Evolutionary conservation across 2,329 filamentous ascomycete species (phyloP), one percentile per base, ranked within the genome.

Genomic region (Biscogniauxia mediterranea): DNA sequence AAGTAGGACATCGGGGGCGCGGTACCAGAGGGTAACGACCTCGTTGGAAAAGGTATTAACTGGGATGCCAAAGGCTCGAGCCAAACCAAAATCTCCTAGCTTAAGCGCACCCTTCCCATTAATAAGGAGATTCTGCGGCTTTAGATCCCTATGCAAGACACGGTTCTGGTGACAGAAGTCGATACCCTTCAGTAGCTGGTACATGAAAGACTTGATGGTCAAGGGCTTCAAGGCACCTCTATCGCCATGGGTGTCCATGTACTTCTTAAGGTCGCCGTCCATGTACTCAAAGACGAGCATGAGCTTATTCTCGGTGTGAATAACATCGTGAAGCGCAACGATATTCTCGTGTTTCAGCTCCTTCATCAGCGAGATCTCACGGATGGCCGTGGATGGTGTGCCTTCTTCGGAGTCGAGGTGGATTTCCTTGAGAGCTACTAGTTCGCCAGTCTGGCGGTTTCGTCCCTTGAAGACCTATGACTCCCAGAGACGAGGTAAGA

Each of bases 261-360:
- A 98, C 74, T 96, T 92, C 82, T 99, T 99, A 11, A 99, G 81
- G 73, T 99, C 95, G 75, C 93, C 93, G 78, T 99, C 95, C 94
- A 99, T 97, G 78, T 89, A 97, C 77, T 99, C 95, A 70, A 99
- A 99, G 9, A 99, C 95, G 50, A 99, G 88, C 95, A 99, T 99
- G 61, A 99, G 87, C 77, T 99, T 99, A 80, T 98, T 99, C 81
- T 99, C 95, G 61, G 95, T 99, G 78, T 99, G 95, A 72, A 99
- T 98, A 60, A 99, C 95, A 83, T 99, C 95, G 83, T 98, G 92
- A 5, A 99, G 88, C 61, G 90, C 92, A 70, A 99, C 93, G 68
- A 99, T 98, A 75, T 97, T 98, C 76, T 97, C 93, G 78, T 99
- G 95, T 79, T 98, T 98, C 68, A 99, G 85, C 79, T 99, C 95